Evolutionary conservation across 2,329 filamentous ascomycete species (phyloP).

Genomic region (Alternaria arbusti): DNA sequence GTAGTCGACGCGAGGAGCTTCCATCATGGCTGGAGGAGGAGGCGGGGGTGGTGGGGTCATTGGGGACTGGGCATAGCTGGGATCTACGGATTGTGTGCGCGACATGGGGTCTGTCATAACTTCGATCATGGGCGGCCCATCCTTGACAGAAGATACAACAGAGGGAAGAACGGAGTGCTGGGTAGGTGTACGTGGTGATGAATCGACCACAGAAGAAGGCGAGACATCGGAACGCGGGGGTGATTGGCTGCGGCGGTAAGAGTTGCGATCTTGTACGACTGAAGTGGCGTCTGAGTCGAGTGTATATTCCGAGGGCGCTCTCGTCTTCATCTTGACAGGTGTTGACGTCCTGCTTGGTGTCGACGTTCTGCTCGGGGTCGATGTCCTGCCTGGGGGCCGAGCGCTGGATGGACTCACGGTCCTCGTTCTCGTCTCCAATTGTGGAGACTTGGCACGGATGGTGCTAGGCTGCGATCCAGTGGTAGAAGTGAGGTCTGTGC

Average conservation of each 20-base stretch:
- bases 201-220: conserved; percentile 51
- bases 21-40: conserved; percentile 70
- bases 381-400: conserved; percentile 29
- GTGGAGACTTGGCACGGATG: conserved; percentile 40
- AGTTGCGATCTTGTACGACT: conserved; percentile 49
- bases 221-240: conserved; percentile 48
- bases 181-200: conserved; percentile 55
- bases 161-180: conserved; percentile 48
- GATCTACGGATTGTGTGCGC: conserved; percentile 41
- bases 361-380: conserved; percentile 23
- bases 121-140: conserved; percentile 51
- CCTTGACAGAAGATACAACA: conserved; percentile 38
- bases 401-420: conserved; percentile 33
- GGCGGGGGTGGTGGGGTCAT: conserved; percentile 70
- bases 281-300: conserved; percentile 57
- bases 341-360: conserved; percentile 31
- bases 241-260: conserved; percentile 31
- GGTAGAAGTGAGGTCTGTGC: conserved; percentile 53
- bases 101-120: conserved; percentile 52
- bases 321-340: conserved; percentile 34
- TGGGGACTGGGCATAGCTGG: conserved; percentile 56
- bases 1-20: conserved; percentile 88
- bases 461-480: conserved; percentile 51
- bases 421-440: conserved; percentile 25
- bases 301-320: conserved; percentile 50